Evolutionary conservation across 768 basidiomycete genomes (phyloP).

Genomic region (Termitomyces sp.): DNA sequence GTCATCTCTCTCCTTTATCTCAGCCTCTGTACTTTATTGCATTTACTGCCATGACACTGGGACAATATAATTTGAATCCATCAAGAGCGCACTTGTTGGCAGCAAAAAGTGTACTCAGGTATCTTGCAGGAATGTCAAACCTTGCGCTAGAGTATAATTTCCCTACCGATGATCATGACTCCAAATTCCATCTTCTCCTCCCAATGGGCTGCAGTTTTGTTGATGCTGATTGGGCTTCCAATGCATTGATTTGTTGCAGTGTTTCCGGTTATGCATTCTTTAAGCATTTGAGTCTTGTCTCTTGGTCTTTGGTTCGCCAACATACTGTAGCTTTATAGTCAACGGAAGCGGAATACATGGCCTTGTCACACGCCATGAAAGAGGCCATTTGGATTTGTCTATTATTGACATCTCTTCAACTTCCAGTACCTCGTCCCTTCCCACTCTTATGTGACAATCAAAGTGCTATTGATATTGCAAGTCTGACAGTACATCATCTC

Average conservation of each 20-base stretch:
- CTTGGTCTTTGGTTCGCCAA: conserved; percentile 21
- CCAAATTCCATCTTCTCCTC: not conserved
- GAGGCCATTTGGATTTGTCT: too few species aligned
- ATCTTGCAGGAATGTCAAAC: too few species aligned
- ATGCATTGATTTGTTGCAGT: not conserved
- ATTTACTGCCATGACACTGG: conserved; percentile 23
- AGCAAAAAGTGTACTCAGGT: too few species aligned
- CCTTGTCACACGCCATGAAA: too few species aligned
- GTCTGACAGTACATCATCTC: too few species aligned
- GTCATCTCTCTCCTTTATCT: too few species aligned
- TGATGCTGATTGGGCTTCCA: not conserved
- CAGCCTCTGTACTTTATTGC: conserved; percentile 12
- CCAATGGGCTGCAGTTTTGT: not conserved
- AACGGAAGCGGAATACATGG: too few species aligned
- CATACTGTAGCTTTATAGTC: not conserved
- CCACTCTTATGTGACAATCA: too few species aligned
- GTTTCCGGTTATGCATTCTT: not conserved
- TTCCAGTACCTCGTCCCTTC: too few species aligned
- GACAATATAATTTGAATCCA: conserved; percentile 21
- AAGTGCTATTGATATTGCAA: too few species aligned
- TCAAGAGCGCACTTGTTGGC: not conserved
- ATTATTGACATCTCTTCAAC: too few species aligned
- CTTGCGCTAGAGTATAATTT: not conserved
- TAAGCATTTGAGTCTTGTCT: conserved; percentile 22
- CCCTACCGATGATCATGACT: not conserved